phyloP scores from a whole-genome alignment of 306 rosid genomes.

The Mimosa pudica region DNA sequence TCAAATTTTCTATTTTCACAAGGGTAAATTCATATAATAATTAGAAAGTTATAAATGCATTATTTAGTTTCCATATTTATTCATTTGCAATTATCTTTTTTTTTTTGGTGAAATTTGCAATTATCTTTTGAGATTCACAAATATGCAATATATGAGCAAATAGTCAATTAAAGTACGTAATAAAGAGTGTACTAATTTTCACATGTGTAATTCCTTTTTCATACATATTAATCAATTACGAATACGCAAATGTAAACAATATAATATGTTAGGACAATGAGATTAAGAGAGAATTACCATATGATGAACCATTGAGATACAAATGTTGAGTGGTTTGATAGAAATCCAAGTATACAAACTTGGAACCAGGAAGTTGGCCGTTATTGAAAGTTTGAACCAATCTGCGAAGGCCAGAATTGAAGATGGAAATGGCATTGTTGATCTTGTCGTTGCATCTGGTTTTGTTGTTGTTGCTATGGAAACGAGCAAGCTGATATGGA shows the following conservation, averaged over 20 bases:
- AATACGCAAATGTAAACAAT: not conserved
- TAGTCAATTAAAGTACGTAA: not conserved
- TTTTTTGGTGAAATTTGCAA: not conserved
- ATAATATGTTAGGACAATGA: too few relatives aligned
- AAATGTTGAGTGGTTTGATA: constrained; percentile 64
- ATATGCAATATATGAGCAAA: too few relatives aligned
- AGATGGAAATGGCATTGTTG: constrained; percentile 63
- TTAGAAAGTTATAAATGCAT: not conserved
- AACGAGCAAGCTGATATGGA: constrained; percentile 80
- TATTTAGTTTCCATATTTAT: too few relatives aligned
- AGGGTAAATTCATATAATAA: not conserved
- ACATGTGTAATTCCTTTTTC: too few relatives aligned
- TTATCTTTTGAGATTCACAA: not conserved
- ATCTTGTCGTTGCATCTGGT: constrained; percentile 75
- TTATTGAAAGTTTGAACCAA: constrained; percentile 66
- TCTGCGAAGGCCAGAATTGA: constrained; percentile 70
- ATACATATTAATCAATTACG: not conserved
- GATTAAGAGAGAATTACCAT: constrained; percentile 44
- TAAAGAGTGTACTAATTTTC: not conserved
- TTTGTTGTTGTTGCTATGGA: constrained; percentile 51
- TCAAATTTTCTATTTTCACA: not conserved
- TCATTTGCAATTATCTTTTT: not conserved
- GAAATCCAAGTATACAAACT: constrained; percentile 75
- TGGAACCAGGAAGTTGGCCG: constrained; percentile 75
- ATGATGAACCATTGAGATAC: constrained; percentile 46